A percentile compares a stretch with the other conserved stretches of the same genome.
Conservation (phyloP, 2,329 filamentous ascomycete species). For the Diaporthe vaccinii region DNA sequence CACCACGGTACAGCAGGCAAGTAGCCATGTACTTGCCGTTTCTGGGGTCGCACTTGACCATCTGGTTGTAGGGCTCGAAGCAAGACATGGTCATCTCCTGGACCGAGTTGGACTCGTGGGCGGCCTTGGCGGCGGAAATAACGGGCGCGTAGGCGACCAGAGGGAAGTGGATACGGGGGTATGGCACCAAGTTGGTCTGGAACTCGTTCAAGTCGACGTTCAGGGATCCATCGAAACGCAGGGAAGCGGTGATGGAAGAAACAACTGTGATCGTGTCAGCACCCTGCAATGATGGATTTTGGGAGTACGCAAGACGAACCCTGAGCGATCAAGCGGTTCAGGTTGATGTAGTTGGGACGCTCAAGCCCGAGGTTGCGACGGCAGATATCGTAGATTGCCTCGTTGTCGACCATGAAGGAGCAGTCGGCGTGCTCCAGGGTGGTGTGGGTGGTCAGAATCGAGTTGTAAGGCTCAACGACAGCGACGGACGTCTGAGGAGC, state of each 20-base stretch:
- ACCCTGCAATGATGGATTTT: conserved; percentile 9
- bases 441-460: conserved; percentile 98
- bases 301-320: conserved; percentile 64
- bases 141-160: conserved; percentile 96
- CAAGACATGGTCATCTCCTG: conserved; percentile 99
- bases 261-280: conserved; percentile 75
- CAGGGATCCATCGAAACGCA: conserved; percentile 97
- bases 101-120: conserved; percentile 97
- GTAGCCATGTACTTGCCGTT: conserved; percentile 99
- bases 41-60: conserved; percentile 99
- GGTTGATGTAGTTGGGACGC: conserved; percentile 98
- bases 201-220: conserved; percentile 99
- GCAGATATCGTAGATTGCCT: conserved; percentile 99
- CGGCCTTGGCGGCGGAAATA: conserved; percentile 93
- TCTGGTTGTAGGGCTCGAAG: conserved; percentile 99
- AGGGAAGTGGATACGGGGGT: conserved; percentile 99
- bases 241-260: conserved; percentile 97
- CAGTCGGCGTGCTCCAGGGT: conserved; percentile 99
- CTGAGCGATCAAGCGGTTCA: conserved; percentile 98
- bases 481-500: conserved; percentile 97
- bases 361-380: conserved; percentile 96
- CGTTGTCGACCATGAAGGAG: conserved; percentile 99
- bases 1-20: conserved; percentile 97
- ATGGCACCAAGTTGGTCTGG: conserved; percentile 99
- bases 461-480: conserved; percentile 99